These are phyloP conservation scores for Fusarium humuli DNA, from an alignment of 2,329 filamentous ascomycete genomes.

Conservation along the genomic window DNA sequence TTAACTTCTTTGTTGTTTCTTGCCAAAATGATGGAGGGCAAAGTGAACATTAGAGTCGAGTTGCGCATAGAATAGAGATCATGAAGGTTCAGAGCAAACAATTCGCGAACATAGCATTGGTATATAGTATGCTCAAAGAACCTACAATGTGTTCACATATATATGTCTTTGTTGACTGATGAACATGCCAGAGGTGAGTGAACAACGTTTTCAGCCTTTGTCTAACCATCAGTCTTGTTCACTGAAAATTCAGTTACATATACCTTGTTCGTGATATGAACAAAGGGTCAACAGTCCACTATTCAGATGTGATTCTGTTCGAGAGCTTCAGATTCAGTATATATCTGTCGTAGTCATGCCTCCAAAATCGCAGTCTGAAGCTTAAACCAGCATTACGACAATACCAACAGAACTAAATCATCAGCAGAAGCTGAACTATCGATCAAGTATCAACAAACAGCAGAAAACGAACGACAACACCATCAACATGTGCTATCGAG, in stretches of 20 bases:
- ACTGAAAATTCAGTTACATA: not conserved
- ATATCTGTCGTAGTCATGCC: not conserved
- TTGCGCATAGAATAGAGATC: not conserved
- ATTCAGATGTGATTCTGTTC: not conserved
- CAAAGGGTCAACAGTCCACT: constrained; percentile 9
- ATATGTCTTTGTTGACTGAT: not conserved
- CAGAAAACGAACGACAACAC: not conserved
- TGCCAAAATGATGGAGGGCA: not conserved
- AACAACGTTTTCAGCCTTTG: not conserved
- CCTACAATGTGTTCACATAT: no score
- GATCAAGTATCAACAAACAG: not conserved
- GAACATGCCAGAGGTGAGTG: not conserved
- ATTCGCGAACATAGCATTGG: not conserved
- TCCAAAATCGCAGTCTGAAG: not conserved
- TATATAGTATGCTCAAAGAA: not conserved
- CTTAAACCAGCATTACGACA: not conserved
- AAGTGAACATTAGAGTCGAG: not conserved
- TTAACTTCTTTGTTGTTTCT: not conserved
- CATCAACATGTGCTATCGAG: constrained; percentile 42
- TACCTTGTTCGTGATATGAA: constrained; percentile 10
- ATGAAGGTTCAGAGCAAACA: not conserved
- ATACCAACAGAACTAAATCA: not conserved
- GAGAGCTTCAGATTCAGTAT: not conserved
- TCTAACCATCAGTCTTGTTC: not conserved
- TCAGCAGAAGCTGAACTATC: not conserved